phyloP scores from a whole-genome alignment of 2,329 filamentous ascomycete genomes.

The Pseudocercospora crystallina region DNA sequence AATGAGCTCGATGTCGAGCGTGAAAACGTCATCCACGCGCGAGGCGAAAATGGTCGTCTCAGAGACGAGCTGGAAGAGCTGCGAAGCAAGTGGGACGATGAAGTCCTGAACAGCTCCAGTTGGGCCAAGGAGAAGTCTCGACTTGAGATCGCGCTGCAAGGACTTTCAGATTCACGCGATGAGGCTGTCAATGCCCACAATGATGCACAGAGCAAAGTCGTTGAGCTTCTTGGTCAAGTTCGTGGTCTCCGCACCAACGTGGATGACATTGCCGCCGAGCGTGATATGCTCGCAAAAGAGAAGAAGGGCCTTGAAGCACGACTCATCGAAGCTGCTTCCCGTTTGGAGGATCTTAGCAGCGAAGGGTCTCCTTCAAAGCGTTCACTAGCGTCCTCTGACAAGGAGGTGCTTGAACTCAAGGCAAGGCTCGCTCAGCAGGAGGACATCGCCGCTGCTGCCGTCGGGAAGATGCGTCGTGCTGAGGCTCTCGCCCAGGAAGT shows the following conservation, averaged over 20 bases:
- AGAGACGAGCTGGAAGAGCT: conserved; percentile 96
- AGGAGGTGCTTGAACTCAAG: conserved; percentile 85
- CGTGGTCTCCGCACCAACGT: conserved; percentile 77
- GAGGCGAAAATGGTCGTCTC: conserved; percentile 80
- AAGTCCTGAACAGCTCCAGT: conserved; percentile 94
- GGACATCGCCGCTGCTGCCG: conserved; percentile 84
- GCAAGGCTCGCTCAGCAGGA: conserved; percentile 87
- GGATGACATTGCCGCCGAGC: conserved; percentile 81
- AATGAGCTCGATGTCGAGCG: conserved; percentile 92
- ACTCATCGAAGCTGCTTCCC: conserved; percentile 81
- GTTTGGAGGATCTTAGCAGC: conserved; percentile 77
- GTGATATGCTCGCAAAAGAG: conserved; percentile 80
- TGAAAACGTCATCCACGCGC: conserved; percentile 80
- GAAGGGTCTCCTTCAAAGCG: conserved; percentile 83
- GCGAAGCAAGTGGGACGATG: conserved; percentile 95
- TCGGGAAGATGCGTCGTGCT: conserved; percentile 95
- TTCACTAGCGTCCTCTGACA: conserved; percentile 84
- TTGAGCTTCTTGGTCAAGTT: conserved; percentile 85
- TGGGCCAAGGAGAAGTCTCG: conserved; percentile 98
- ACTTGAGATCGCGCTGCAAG: conserved; percentile 83
- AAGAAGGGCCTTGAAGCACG: conserved; percentile 86
- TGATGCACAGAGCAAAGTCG: conserved; percentile 90
- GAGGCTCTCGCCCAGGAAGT: conserved; percentile 85
- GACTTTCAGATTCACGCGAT: conserved; percentile 86
- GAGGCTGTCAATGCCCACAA: conserved; percentile 92